phyloP scores from a whole-genome alignment of 257 asterid genomes.

The Eustoma russellianum region DNA sequence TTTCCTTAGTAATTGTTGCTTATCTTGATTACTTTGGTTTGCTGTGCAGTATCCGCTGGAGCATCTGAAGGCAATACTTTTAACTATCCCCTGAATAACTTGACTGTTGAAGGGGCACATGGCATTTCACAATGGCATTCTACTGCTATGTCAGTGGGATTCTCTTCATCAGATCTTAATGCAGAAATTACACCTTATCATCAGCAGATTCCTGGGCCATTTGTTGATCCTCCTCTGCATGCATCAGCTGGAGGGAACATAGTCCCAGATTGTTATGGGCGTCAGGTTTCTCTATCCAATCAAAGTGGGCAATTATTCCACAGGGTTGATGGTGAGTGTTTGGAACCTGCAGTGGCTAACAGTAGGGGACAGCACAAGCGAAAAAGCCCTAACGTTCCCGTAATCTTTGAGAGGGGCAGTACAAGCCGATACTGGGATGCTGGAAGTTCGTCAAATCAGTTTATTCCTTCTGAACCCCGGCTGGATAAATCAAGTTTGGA shows the following conservation, averaged over 20 bases:
- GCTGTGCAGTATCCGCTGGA: slow-evolving; percentile 23
- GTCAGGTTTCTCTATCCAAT: slow-evolving; percentile 48
- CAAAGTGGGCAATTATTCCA: slow-evolving; percentile 38
- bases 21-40: slow-evolving; percentile 2
- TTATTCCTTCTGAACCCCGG: slow-evolving; percentile 39
- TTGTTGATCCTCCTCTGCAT: slow-evolving; percentile 38
- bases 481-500: slow-evolving; percentile 50
- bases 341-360: slow-evolving; percentile 35
- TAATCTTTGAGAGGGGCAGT: slow-evolving; percentile 49
- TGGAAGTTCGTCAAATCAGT: slow-evolving; percentile 65
- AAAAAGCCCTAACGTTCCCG: slow-evolving; percentile 52
- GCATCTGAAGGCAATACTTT: slow-evolving; percentile 39
- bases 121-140: slow-evolving; percentile 37
- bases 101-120: slow-evolving; percentile 24
- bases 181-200: slow-evolving; percentile 45
- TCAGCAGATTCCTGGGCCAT: slow-evolving; percentile 37
- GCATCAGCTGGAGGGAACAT: slow-evolving; percentile 32
- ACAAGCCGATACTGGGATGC: slow-evolving; percentile 50
- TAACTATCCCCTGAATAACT: slow-evolving; percentile 35
- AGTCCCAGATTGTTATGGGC: slow-evolving; percentile 41
- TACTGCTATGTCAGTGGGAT: slow-evolving; percentile 38
- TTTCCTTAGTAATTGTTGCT: too few species aligned
- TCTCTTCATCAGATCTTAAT: slow-evolving; percentile 31
- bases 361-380: slow-evolving; percentile 60
- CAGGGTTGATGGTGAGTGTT: slow-evolving; percentile 38